Conservation (phyloP, 179 eudicot species). For the Corrigiola litoralis region DNA sequence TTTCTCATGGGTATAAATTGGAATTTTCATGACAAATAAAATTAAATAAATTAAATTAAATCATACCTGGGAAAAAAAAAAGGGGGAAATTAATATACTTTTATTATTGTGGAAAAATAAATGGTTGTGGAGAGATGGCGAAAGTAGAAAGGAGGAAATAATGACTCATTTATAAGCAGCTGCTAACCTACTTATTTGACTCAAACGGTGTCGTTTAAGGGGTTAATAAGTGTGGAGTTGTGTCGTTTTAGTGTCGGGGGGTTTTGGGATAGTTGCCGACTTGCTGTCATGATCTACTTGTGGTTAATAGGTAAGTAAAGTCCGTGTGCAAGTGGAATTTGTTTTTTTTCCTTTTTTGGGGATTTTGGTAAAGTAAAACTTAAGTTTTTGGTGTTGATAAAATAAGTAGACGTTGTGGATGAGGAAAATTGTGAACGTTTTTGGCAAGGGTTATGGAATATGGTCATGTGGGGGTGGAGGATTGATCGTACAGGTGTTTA, state of each 20-base stretch:
- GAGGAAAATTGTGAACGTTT: not conserved
- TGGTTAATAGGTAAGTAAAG: not conserved
- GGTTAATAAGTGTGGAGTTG: not conserved
- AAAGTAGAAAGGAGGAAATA: conserved; percentile 15
- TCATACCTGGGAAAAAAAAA: not conserved
- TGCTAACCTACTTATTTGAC: conserved; percentile 6
- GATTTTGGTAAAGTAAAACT: not conserved
- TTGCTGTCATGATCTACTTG: conserved; percentile 14
- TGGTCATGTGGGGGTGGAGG: not conserved
- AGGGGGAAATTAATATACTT: not conserved
- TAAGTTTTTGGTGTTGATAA: no score
- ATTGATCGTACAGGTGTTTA: not conserved
- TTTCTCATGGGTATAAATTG: not conserved
- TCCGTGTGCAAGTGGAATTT: not conserved
- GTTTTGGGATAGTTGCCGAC: conserved; percentile 5
- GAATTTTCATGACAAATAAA: not conserved
- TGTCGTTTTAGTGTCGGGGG: conserved; percentile 18
- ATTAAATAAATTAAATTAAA: not conserved
- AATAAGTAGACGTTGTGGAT: not conserved
- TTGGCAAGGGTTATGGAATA: not conserved
- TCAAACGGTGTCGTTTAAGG: conserved; percentile 1
- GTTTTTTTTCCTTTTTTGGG: not conserved
- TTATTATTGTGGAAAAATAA: not conserved
- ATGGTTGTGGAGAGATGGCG: conserved; percentile 15
- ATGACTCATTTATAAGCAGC: conserved; percentile 14